Evolutionary conservation across 1,139 yeast species (phyloP).

Genomic region (Hyphopichia burtonii): DNA sequence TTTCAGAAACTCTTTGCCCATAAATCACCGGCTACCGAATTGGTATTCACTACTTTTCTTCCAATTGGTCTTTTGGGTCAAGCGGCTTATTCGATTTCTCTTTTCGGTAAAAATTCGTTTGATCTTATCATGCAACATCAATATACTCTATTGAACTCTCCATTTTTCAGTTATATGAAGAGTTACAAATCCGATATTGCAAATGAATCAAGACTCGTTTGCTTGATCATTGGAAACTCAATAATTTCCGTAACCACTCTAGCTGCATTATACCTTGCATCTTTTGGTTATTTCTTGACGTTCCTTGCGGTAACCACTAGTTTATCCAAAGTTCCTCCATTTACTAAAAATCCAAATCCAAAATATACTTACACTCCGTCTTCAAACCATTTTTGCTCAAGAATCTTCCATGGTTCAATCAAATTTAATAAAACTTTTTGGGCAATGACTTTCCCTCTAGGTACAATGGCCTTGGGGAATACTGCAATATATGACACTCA

Average conservation of each 20-base stretch:
- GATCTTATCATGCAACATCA: constrained; percentile 13
- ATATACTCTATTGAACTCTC: not conserved
- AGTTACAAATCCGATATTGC: not conserved
- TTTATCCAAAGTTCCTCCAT: constrained; percentile 34
- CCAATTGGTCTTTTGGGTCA: constrained; percentile 62
- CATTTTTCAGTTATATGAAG: not conserved
- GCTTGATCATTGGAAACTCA: constrained; percentile 15
- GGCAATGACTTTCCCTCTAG: constrained; percentile 89
- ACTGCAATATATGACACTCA: constrained; percentile 46
- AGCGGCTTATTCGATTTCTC: constrained; percentile 66
- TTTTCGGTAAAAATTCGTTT: constrained; percentile 48
- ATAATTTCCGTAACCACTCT: constrained; percentile 15
- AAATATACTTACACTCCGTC: constrained; percentile 15
- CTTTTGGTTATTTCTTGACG: constrained; percentile 66
- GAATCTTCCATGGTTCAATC: constrained; percentile 25
- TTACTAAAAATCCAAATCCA: constrained; percentile 26
- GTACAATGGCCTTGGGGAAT: constrained; percentile 72
- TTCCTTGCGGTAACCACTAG: constrained; percentile 50
- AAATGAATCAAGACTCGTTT: not conserved
- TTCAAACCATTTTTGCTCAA: constrained; percentile 12
- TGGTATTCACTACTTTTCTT: constrained; percentile 24
- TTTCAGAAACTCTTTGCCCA: constrained; percentile 56
- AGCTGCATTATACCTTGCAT: constrained; percentile 49
- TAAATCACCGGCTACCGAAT: constrained; percentile 53
- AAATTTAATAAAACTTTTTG: constrained; percentile 67